A percentile compares a stretch with the other conserved stretches of the same genome.
Conservation (phyloP, 495 filamentous ascomycete species). For the Podospora pseudoanserina region DNA sequence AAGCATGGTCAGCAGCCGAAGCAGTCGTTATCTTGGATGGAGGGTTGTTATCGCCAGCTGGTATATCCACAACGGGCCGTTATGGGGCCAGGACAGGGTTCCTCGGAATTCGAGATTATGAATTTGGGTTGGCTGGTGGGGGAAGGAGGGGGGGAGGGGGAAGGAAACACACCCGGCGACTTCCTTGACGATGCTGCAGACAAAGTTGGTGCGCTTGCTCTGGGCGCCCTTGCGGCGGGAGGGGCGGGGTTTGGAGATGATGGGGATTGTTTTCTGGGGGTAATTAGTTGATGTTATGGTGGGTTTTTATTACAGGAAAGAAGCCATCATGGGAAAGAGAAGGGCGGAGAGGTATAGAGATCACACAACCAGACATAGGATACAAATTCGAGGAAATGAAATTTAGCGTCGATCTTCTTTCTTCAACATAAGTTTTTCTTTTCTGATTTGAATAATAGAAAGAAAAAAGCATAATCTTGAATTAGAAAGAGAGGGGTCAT, state of each 20-base stretch:
- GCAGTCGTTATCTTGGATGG: neutral
- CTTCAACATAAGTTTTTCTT: too few relatives aligned
- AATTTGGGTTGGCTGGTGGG: constrained; percentile 4
- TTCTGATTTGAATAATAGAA: neutral
- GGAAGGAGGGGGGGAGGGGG: neutral
- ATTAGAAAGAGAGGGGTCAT: constrained; percentile 50
- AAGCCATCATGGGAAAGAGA: neutral
- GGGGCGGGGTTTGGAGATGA: constrained; percentile 73
- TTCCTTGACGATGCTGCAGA: constrained; percentile 88
- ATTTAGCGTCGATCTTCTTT: too few relatives aligned
- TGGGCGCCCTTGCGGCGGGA: constrained; percentile 87
- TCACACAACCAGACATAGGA: neutral
- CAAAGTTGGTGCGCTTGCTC: constrained; percentile 90
- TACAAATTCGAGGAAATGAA: too few relatives aligned
- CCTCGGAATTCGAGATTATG: neutral
- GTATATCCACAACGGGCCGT: neutral
- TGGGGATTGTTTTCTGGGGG: constrained; percentile 81
- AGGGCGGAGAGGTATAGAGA: neutral
- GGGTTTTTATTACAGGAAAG: neutral
- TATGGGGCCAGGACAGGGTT: neutral
- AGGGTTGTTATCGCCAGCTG: neutral
- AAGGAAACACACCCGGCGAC: constrained; percentile 67
- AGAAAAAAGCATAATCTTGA: neutral
- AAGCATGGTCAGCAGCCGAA: neutral
- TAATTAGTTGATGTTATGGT: constrained; percentile 36